A percentile compares a stretch with the other conserved stretches of the same genome.
Evolutionary conservation across 495 filamentous ascomycete species (phyloP).

Genomic region (Oidiodendron maius): DNA sequence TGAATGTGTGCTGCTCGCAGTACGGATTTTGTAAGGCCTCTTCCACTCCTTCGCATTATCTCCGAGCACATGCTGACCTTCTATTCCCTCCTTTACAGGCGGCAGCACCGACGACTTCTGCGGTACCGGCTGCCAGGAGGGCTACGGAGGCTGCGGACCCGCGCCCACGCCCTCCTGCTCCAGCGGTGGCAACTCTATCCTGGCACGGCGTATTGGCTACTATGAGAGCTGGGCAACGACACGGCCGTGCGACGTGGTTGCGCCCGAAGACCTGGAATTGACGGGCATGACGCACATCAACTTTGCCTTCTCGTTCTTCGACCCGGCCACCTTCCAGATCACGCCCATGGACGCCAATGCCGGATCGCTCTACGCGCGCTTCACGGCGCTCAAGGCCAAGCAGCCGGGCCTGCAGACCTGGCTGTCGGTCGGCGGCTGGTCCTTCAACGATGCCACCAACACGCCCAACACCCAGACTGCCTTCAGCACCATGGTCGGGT

Average conservation of each 20-base stretch:
- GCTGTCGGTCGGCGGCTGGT: constrained; percentile 40
- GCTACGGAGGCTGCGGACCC: constrained; percentile 4
- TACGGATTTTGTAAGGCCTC: constrained; percentile 11
- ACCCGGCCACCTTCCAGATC: constrained; percentile 12
- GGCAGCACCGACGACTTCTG: neutral
- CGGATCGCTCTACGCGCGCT: neutral
- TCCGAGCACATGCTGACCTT: no score
- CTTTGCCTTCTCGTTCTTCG: constrained; percentile 18
- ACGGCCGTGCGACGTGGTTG: constrained; percentile 2
- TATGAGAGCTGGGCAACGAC: constrained; percentile 12
- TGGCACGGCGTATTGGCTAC: constrained; percentile 5
- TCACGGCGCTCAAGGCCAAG: constrained; percentile 8
- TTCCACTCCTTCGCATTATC: no score
- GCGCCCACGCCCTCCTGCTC: constrained; percentile 4
- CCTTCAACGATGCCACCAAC: constrained; percentile 23
- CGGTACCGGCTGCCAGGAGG: constrained; percentile 1
- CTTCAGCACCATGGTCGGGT: constrained; percentile 27
- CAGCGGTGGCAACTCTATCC: neutral
- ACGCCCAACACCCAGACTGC: constrained; percentile 15
- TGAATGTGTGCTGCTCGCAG: constrained; percentile 16
- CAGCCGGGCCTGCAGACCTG: constrained; percentile 26
- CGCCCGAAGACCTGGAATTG: constrained; percentile 5
- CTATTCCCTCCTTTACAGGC: no score
- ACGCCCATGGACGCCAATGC: constrained; percentile 5
- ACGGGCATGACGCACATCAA: constrained; percentile 17